Conservation (phyloP, 2,329 filamentous ascomycete genomes). For the Exophiala lecanii-corni region DNA sequence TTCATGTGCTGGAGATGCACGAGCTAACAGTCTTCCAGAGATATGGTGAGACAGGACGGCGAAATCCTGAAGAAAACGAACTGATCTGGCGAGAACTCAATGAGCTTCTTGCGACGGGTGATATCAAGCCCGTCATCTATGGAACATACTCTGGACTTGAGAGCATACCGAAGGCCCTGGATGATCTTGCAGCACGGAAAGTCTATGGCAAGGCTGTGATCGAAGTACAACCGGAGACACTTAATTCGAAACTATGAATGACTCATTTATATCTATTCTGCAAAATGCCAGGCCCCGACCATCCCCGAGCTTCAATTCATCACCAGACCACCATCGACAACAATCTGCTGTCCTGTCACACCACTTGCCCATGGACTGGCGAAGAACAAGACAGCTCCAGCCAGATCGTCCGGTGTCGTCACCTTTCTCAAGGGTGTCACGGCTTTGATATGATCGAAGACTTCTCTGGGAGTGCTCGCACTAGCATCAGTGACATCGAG, state of each 20-base stretch:
- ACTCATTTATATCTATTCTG: background rate
- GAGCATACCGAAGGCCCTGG: constrained; percentile 47
- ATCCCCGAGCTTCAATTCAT: constrained; percentile 17
- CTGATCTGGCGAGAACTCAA: constrained; percentile 51
- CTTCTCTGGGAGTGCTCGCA: constrained; percentile 17
- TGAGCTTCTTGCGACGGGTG: constrained; percentile 43
- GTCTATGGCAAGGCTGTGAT: constrained; percentile 56
- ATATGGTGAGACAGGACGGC: constrained; percentile 53
- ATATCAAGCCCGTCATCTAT: constrained; percentile 50
- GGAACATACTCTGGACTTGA: constrained; percentile 48
- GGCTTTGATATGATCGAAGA: constrained; percentile 23
- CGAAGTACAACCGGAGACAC: constrained; percentile 30
- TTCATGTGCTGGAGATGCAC: no score
- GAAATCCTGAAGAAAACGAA: constrained; percentile 44
- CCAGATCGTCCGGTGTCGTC: constrained; percentile 20
- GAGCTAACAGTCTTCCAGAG: constrained; percentile 28
- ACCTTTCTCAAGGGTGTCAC: constrained; percentile 22
- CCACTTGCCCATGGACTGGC: constrained; percentile 18
- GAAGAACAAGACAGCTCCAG: constrained; percentile 24
- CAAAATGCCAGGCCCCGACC: background rate
- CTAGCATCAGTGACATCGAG: constrained; percentile 21
- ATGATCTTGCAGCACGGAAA: constrained; percentile 47
- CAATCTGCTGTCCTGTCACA: constrained; percentile 21
- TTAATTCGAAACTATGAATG: constrained; percentile 10
- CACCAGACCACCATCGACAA: constrained; percentile 23